Percentiles rank a stretch among this genome's conserved stretches.
Conservation (phyloP, 1,139 yeast species). For the Taiozyma sp. region DNA sequence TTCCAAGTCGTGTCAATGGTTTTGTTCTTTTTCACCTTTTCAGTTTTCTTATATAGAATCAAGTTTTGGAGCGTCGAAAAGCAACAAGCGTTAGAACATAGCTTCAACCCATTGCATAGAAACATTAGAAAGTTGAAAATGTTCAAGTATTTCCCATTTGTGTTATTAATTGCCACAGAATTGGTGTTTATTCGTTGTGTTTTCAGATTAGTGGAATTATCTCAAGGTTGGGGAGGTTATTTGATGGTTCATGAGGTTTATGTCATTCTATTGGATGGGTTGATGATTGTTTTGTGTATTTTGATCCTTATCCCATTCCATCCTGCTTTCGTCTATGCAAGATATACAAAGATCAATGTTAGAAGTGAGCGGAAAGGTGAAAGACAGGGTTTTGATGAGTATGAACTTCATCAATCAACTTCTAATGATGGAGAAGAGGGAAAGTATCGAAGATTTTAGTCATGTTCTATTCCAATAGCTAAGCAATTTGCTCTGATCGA, state of each 20-base stretch:
- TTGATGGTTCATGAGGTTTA: neutral
- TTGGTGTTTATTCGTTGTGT: slow-evolving; percentile 3
- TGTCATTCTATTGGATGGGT: neutral
- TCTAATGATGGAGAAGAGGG: too few relatives aligned
- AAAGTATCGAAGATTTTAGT: too few relatives aligned
- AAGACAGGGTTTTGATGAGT: neutral
- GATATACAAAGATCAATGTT: neutral
- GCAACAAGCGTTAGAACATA: too few relatives aligned
- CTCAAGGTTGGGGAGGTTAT: neutral
- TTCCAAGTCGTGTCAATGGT: neutral
- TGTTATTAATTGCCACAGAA: neutral
- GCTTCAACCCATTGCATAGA: neutral
- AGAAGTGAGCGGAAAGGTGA: neutral
- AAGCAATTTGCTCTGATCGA: too few relatives aligned
- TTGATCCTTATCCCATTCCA: neutral
- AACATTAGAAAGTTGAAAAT: neutral
- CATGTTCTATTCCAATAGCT: too few relatives aligned
- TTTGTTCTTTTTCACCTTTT: neutral
- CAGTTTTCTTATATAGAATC: neutral
- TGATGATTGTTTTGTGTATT: neutral
- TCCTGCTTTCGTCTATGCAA: neutral
- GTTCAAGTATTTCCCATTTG: neutral
- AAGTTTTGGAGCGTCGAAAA: neutral
- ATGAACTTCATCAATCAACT: too few relatives aligned
- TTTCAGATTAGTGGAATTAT: slow-evolving; percentile 1